phyloP scores from a whole-genome alignment of 1,139 yeast species.

The Candida albicans region DNA sequence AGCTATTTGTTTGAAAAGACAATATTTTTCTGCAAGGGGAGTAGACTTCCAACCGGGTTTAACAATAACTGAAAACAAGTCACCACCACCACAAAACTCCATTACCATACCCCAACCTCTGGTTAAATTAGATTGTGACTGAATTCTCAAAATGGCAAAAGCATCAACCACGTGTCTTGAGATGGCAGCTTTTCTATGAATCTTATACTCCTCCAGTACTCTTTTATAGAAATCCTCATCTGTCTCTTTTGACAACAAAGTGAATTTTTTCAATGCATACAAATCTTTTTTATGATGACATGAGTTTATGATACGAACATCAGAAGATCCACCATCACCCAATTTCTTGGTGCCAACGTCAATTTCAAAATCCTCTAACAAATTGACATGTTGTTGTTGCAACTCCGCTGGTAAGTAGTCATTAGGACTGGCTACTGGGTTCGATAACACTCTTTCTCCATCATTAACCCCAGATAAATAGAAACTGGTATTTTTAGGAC shows the following conservation, averaged over 20 bases:
- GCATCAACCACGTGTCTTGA: conserved; percentile 62
- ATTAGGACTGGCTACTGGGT: conserved; percentile 72
- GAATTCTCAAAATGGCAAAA: conserved; percentile 55
- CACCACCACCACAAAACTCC: conserved; percentile 62
- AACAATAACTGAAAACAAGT: conserved; percentile 45
- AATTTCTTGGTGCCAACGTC: conserved; percentile 49
- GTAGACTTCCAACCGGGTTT: conserved; percentile 51
- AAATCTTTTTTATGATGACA: conserved; percentile 39
- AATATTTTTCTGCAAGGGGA: conserved; percentile 50
- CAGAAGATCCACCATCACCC: conserved; percentile 76
- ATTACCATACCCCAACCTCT: conserved; percentile 79
- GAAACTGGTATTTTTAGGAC: conserved; percentile 41
- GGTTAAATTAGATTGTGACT: conserved; percentile 51
- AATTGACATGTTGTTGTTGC: conserved; percentile 49
- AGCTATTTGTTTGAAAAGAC: conserved; percentile 60
- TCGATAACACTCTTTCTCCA: conserved; percentile 49
- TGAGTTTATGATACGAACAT: conserved; percentile 54
- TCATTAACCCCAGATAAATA: conserved; percentile 40
- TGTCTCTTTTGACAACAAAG: conserved; percentile 58
- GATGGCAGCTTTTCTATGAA: conserved; percentile 52
- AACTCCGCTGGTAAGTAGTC: conserved; percentile 57
- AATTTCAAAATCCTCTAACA: conserved; percentile 61
- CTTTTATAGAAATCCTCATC: conserved; percentile 67
- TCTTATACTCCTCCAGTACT: conserved; percentile 61
- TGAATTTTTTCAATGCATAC: conserved; percentile 65